Percentiles rank a stretch among this genome's conserved stretches.
Conservation (phyloP, 148 eudicot genomes). For the Pharnaceum exiguum region DNA sequence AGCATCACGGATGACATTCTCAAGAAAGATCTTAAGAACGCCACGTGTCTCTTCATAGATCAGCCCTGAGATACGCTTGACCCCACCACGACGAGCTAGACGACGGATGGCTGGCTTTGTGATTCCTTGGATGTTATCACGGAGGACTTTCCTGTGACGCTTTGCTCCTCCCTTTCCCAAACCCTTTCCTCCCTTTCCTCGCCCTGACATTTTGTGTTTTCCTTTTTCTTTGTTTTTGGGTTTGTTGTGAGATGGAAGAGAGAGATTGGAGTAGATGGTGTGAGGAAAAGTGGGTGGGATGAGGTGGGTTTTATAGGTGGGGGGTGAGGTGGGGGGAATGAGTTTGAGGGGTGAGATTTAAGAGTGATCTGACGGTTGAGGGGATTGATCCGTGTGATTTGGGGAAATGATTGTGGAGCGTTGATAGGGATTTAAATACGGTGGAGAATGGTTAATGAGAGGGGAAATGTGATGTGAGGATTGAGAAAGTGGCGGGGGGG, state of each 20-base stretch:
- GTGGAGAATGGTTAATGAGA: background rate
- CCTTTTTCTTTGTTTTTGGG: background rate
- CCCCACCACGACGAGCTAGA: slow-evolving; percentile 45
- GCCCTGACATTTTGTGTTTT: slow-evolving; percentile 35
- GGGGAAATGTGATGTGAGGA: background rate
- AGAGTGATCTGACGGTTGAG: slow-evolving; percentile 8
- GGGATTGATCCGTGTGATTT: slow-evolving; percentile 11
- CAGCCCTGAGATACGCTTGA: slow-evolving; percentile 44
- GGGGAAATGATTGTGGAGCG: background rate
- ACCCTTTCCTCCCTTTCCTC: slow-evolving; percentile 60
- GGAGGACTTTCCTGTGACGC: slow-evolving; percentile 40
- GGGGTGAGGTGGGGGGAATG: background rate
- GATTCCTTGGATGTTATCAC: slow-evolving; percentile 53
- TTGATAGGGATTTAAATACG: slow-evolving; percentile 10
- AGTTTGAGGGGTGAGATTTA: background rate
- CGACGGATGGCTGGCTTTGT: slow-evolving; percentile 52
- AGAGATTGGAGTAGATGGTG: background rate
- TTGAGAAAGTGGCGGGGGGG: slow-evolving; percentile 20
- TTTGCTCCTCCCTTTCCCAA: slow-evolving; percentile 55
- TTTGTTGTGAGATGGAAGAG: background rate
- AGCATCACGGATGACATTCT: slow-evolving; percentile 53
- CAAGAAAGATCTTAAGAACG: slow-evolving; percentile 47
- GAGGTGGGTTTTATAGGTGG: no score
- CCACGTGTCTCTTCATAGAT: slow-evolving; percentile 54
- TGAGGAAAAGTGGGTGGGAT: no score